Evolutionary conservation across 108 stramenopile species (phyloP), one percentile per base, ranked within the genome.

Genomic region (Nitzschia putrida): DNA sequence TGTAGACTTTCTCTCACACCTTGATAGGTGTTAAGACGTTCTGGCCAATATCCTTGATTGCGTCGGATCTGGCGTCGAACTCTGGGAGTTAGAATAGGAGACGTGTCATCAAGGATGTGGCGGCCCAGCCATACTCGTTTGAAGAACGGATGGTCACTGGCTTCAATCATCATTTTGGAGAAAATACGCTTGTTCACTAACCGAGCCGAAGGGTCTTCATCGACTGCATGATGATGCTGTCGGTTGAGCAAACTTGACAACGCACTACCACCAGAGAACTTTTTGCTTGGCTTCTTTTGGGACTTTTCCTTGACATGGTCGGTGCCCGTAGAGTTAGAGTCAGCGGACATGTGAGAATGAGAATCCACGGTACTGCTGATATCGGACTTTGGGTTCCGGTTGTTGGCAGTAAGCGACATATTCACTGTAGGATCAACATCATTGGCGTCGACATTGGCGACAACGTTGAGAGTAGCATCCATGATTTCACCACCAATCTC

Each of bases 131-230:
- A 92, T 9, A 85, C 83, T 26, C 86, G 74, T 43, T 84, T 83
- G 72, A 92, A 88, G 68, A 82, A 92, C 10, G 91, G 91, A 66
- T 92, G 88, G 21, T 86, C 83, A 39, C 80, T 57, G 13, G 85
- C 71, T 69, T 92, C 91, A 16, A 92, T 66, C 3, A 69, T 16
- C 72, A 89, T 69, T 67, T 88, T 89, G 44, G 74, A 79, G 53
- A 92, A 88, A 11, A 85, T 77, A 13, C 83, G 81, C 29, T 85
- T 83, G 61, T 61, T 78, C 0, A 77, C 69, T 26, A 85, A 54
- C 21, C 66, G 64, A 0, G 82, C 57, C 16, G 79, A 70, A 6
- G 84, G 80, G 52, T 81, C 80, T 73, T 82, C 79, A 39, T 80
- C 79, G 10, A 77, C 26, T 24, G 70, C 45, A 47, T 54, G 72